Conservation (phyloP, 805 yeast species). For the Zygoascus ofunaensis region DNA sequence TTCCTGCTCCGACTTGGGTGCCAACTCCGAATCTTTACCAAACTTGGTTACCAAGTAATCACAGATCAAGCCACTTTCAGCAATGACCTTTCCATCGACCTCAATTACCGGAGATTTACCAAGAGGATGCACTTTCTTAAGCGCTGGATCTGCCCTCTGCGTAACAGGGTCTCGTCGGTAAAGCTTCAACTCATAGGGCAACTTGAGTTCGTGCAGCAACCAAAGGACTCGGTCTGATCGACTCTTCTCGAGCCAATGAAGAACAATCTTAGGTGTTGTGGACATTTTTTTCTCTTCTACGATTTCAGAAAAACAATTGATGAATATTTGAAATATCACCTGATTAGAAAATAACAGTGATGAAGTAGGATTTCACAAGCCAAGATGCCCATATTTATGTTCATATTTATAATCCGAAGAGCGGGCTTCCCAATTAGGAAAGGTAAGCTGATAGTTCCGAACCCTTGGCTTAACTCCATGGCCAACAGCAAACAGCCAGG, state of each 20-base stretch:
- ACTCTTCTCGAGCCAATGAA: slow-evolving; percentile 41
- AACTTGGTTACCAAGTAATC: slow-evolving; percentile 43
- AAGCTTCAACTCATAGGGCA: slow-evolving; percentile 46
- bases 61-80: slow-evolving; percentile 55
- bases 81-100: slow-evolving; percentile 34
- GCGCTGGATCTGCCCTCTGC: slow-evolving; percentile 36
- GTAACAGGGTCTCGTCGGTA: slow-evolving; percentile 42
- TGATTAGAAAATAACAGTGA: no score
- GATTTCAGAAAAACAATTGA: no score
- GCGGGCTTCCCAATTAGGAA: no score
- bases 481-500: no score
- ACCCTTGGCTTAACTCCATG: no score
- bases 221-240: slow-evolving; percentile 55
- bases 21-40: slow-evolving; percentile 33
- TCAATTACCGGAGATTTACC: slow-evolving; percentile 55
- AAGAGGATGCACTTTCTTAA: background rate
- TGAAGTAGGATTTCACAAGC: no score
- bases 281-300: no score
- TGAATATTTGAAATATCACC: no score
- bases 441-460: no score
- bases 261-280: slow-evolving; percentile 9
- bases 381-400: no score
- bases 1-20: slow-evolving; percentile 31
- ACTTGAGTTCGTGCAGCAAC: slow-evolving; percentile 51
- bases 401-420: no score